Conservation (phyloP, 495 filamentous ascomycete species). For the Penicillium samsonianum region DNA sequence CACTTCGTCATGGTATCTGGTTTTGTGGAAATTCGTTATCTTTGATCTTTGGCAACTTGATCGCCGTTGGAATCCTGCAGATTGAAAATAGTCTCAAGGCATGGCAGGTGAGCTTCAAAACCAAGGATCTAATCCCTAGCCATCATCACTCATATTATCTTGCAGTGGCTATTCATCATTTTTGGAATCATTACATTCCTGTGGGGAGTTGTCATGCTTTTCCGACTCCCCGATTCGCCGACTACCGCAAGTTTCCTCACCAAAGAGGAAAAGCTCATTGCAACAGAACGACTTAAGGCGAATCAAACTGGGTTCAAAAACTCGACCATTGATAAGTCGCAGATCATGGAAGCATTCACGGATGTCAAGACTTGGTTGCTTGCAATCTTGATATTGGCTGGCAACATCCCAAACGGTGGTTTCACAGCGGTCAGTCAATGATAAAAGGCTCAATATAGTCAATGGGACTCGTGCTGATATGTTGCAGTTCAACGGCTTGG, state of each 20-base stretch:
- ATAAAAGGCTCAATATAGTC: background rate
- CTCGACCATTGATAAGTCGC: constrained; percentile 51
- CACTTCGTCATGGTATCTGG: constrained; percentile 54
- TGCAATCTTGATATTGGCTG: constrained; percentile 19
- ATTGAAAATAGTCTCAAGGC: constrained; percentile 18
- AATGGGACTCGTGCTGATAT: background rate
- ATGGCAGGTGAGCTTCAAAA: constrained; percentile 22
- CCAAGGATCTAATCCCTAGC: too few species aligned
- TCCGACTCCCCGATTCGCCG: constrained; percentile 51
- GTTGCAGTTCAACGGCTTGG: constrained; percentile 35
- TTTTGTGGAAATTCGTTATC: constrained; percentile 36
- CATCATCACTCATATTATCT: background rate
- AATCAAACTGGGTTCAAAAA: constrained; percentile 59
- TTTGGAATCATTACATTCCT: constrained; percentile 37
- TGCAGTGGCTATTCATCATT: constrained; percentile 27
- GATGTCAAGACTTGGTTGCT: constrained; percentile 44
- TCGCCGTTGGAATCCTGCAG: constrained; percentile 29
- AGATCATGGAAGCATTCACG: constrained; percentile 46
- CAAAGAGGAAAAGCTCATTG: constrained; percentile 46
- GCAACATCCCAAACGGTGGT: constrained; percentile 36
- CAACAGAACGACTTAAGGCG: constrained; percentile 49
- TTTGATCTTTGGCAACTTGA: constrained; percentile 25
- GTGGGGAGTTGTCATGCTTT: constrained; percentile 39
- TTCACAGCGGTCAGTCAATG: constrained; percentile 29
- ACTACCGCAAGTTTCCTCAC: constrained; percentile 45